Conservation (phyloP, 1,139 yeast species). For the Debaryomyces fabryi region DNA sequence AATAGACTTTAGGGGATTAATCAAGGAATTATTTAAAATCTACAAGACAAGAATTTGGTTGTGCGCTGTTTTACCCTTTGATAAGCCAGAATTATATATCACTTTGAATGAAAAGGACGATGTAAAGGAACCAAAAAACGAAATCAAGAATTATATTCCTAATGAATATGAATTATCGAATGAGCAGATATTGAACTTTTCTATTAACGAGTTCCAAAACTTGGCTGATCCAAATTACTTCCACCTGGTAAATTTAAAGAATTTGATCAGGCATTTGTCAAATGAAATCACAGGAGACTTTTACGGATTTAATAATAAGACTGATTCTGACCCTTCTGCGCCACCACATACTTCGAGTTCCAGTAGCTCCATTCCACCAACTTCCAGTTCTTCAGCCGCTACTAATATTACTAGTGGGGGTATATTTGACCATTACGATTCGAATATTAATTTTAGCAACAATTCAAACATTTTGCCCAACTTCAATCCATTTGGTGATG, state of each 20-base stretch:
- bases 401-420: conserved; percentile 5
- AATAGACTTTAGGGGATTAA: conserved; percentile 89
- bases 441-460: background rate
- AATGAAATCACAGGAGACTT: conserved; percentile 43
- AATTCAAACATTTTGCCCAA: conserved; percentile 25
- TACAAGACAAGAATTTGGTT: conserved; percentile 98
- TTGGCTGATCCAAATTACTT: conserved; percentile 44
- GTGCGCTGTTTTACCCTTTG: conserved; percentile 70
- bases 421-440: conserved; percentile 8
- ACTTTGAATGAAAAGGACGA: conserved; percentile 11
- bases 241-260: conserved; percentile 44
- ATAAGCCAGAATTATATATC: conserved; percentile 36
- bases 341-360: conserved; percentile 4
- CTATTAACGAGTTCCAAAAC: conserved; percentile 40
- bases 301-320: conserved; percentile 39
- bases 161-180: conserved; percentile 44
- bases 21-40: conserved; percentile 86
- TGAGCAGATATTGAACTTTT: conserved; percentile 46
- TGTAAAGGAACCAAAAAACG: conserved; percentile 2
- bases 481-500: conserved; percentile 37
- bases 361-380: background rate
- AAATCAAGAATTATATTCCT: conserved; percentile 28
- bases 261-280: conserved; percentile 36
- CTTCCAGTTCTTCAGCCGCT: conserved; percentile 1
- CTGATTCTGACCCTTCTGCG: background rate